Percentiles rank a stretch among this genome's conserved stretches.
phyloP scores from a whole-genome alignment of 2,329 filamentous ascomycete species.

The Trichoderma arundinaceum region DNA sequence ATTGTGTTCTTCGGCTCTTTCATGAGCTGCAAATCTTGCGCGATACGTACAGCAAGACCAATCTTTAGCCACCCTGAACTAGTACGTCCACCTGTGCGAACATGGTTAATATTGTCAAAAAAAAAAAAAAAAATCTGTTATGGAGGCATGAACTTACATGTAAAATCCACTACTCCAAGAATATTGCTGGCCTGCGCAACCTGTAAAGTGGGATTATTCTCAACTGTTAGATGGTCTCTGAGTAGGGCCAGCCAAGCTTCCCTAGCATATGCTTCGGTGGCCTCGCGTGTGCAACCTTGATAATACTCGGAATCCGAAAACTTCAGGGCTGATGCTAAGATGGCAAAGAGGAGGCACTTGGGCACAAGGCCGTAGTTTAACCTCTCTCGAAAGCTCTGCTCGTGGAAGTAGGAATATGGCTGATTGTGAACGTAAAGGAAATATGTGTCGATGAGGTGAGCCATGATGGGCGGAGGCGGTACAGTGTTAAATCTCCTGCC shows the following conservation, averaged over 20 bases:
- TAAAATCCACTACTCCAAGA: conserved; percentile 26
- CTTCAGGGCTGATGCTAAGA: conserved; percentile 25
- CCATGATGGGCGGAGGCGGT: conserved; percentile 24
- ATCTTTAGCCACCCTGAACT: conserved; percentile 28
- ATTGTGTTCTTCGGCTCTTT: conserved; percentile 17
- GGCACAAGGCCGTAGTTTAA: conserved; percentile 20
- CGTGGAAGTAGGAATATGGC: conserved; percentile 26
- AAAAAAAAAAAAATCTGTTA: not conserved
- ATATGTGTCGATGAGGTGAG: conserved; percentile 26
- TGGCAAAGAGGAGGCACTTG: conserved; percentile 22
- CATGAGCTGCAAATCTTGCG: conserved; percentile 27
- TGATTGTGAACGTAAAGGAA: conserved; percentile 26
- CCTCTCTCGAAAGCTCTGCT: conserved; percentile 27
- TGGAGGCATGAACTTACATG: not conserved
- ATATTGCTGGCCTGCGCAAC: conserved; percentile 27
- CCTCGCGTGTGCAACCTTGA: conserved; percentile 19
- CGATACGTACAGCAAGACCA: conserved; percentile 28
- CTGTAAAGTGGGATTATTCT: conserved; percentile 13
- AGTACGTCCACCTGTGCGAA: conserved; percentile 18
- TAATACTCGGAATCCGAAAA: conserved; percentile 23
- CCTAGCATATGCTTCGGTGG: conserved; percentile 27
- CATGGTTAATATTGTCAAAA: not conserved
- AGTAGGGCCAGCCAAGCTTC: conserved; percentile 26
- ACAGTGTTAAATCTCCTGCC: conserved; percentile 21
- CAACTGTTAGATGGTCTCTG: conserved; percentile 14